Conservation (phyloP, 352 stramenopile genomes). For the Thalassiosira exigua region DNA sequence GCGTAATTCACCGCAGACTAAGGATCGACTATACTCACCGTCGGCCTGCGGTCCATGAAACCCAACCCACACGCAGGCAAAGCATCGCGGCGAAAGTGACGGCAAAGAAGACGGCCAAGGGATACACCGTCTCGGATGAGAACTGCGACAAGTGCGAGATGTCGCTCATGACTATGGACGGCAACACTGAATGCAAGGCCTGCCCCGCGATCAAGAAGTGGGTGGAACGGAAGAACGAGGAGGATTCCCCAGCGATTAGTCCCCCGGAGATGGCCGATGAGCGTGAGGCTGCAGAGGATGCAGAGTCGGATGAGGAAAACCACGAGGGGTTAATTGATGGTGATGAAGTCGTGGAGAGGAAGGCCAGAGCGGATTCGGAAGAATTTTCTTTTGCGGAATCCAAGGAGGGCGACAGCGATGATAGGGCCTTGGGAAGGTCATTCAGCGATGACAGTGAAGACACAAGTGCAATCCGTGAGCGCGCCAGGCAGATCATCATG, state of each 20-base stretch:
- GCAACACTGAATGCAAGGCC: constrained; percentile 31
- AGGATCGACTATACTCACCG: not conserved
- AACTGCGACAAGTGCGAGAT: constrained; percentile 28
- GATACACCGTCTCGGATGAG: constrained; percentile 39
- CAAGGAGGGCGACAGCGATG: not conserved
- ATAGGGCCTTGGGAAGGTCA: not conserved
- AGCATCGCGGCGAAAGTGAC: constrained; percentile 54
- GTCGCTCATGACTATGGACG: constrained; percentile 29
- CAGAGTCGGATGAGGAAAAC: not conserved
- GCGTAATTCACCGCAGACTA: not conserved
- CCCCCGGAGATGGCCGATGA: not conserved
- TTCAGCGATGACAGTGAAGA: not conserved
- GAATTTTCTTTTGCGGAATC: not conserved
- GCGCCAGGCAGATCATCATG: constrained; percentile 35
- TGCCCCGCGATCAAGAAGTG: constrained; percentile 41
- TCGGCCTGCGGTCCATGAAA: constrained; percentile 1
- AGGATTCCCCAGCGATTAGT: not conserved
- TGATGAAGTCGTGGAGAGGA: not conserved
- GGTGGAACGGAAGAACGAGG: constrained; percentile 23
- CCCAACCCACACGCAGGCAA: constrained; percentile 23
- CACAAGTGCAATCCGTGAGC: constrained; percentile 7
- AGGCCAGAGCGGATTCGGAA: not conserved
- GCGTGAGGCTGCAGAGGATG: not conserved
- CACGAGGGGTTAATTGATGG: not conserved
- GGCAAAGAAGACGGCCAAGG: constrained; percentile 43